Percentiles rank a stretch among this genome's conserved stretches.
phyloP scores from a whole-genome alignment of 768 basidiomycete species.

The Lactifluus subvellereus region DNA sequence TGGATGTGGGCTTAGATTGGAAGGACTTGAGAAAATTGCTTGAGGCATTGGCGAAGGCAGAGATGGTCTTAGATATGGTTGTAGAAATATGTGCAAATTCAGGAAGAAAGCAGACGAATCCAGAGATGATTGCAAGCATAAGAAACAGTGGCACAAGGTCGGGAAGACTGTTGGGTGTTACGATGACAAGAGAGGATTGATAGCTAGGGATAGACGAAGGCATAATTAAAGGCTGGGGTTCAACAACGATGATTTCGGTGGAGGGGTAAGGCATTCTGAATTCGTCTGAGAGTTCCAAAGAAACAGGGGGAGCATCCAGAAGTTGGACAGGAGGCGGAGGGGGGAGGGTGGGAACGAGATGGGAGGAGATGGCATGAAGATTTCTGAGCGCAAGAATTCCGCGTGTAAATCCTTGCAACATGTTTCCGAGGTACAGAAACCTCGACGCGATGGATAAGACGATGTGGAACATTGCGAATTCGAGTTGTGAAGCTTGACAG shows the following conservation, averaged over 20 bases:
- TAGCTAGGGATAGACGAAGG: not conserved
- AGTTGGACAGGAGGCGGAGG: not conserved
- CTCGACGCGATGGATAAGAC: slow-evolving; percentile 6
- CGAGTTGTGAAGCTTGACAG: not conserved
- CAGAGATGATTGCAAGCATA: not conserved
- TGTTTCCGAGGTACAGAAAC: slow-evolving; percentile 6
- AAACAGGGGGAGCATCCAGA: not conserved
- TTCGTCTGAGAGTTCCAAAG: not conserved
- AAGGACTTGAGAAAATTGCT: not conserved
- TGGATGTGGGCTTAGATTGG: not conserved
- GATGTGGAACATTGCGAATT: slow-evolving; percentile 9
- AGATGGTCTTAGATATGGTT: not conserved
- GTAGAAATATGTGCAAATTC: not conserved
- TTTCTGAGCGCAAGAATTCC: slow-evolving; percentile 6
- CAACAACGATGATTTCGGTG: not conserved
- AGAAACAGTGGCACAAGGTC: not conserved
- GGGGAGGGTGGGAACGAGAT: not conserved
- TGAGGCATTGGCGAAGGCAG: not conserved
- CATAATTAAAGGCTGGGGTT: not conserved
- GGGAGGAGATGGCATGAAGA: not conserved
- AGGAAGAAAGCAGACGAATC: not conserved
- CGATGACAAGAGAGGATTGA: not conserved
- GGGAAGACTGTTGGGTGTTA: not conserved
- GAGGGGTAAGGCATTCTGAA: not conserved
- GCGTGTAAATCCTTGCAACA: slow-evolving; percentile 4